Conservation (phyloP, 176 grass and related monocot genomes). For the Zea luxurians region DNA sequence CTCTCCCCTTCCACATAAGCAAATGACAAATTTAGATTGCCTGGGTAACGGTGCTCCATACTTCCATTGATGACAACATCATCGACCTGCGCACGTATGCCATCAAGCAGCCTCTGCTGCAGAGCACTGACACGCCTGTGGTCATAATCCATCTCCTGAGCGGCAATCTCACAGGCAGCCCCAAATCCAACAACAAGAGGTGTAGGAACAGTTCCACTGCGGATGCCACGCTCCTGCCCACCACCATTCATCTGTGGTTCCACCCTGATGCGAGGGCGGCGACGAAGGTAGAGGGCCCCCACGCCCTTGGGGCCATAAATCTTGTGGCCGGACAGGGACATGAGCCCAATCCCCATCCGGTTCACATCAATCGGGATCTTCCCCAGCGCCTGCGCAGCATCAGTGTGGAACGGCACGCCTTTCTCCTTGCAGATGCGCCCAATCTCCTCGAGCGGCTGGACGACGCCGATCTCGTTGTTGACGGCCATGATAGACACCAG, state of each 20-base stretch:
- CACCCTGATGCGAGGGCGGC: constrained; percentile 81
- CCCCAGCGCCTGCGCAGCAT: constrained; percentile 74
- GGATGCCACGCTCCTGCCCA: constrained; percentile 88
- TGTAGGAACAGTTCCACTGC: constrained; percentile 84
- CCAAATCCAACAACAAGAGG: constrained; percentile 82
- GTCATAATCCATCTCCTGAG: constrained; percentile 88
- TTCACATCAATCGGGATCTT: constrained; percentile 84
- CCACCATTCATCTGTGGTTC: constrained; percentile 95
- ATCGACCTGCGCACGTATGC: constrained; percentile 61
- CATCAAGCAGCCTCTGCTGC: constrained; percentile 63
- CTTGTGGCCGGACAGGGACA: constrained; percentile 88
- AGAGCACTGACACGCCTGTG: constrained; percentile 39
- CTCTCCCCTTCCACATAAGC: constrained; percentile 94
- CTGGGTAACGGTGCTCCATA: constrained; percentile 84
- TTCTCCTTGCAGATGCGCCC: constrained; percentile 78
- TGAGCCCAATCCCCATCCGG: constrained; percentile 79
- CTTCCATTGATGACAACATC: constrained; percentile 87
- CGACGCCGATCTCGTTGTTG: constrained; percentile 94
- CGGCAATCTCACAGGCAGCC: constrained; percentile 75
- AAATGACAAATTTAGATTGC: constrained; percentile 89
- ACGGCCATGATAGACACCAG: constrained; percentile 95
- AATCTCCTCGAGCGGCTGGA: constrained; percentile 85
- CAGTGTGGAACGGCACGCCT: constrained; percentile 84
- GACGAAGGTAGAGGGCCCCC: constrained; percentile 78
- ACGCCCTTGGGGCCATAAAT: constrained; percentile 96